Percentiles rank a stretch among this genome's conserved stretches.
Conservation (phyloP, 139 green algal genomes). For the Chlamydomonas schloesseri region DNA sequence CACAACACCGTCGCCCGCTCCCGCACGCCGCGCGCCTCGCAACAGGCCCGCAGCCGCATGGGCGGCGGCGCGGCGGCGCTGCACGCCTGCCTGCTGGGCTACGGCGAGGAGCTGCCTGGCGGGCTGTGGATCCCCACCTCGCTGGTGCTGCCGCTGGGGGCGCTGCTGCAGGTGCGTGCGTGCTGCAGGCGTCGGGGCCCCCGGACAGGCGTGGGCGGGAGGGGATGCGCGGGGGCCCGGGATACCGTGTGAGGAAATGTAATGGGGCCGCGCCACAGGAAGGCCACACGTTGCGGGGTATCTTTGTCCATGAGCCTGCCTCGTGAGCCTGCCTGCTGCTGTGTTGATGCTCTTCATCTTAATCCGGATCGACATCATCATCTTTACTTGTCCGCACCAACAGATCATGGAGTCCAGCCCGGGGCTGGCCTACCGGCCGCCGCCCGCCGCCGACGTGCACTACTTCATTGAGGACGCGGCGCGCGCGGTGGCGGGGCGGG, state of each 20-base stretch:
- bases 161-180: conserved; percentile 20
- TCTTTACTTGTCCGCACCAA: too few species aligned
- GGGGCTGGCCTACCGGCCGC: conserved; percentile 1
- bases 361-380: too few species aligned
- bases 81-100: conserved; percentile 8
- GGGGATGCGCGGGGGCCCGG: too few species aligned
- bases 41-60: not conserved
- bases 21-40: not conserved
- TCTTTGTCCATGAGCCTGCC: too few species aligned
- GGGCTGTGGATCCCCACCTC: conserved; percentile 24
- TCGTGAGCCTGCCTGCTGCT: too few species aligned
- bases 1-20: too few species aligned
- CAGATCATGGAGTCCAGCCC: too few species aligned
- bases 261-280: too few species aligned
- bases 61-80: not conserved
- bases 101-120: not conserved
- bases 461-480: conserved; percentile 23
- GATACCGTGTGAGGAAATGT: too few species aligned
- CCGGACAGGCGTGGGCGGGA: too few species aligned
- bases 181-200: not conserved
- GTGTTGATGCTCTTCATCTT: too few species aligned
- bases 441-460: not conserved
- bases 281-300: too few species aligned
- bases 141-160: conserved; percentile 36
- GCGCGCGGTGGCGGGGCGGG: not conserved